Conservation (phyloP, 2,329 filamentous ascomycete species). For the Fusarium domesticum region DNA sequence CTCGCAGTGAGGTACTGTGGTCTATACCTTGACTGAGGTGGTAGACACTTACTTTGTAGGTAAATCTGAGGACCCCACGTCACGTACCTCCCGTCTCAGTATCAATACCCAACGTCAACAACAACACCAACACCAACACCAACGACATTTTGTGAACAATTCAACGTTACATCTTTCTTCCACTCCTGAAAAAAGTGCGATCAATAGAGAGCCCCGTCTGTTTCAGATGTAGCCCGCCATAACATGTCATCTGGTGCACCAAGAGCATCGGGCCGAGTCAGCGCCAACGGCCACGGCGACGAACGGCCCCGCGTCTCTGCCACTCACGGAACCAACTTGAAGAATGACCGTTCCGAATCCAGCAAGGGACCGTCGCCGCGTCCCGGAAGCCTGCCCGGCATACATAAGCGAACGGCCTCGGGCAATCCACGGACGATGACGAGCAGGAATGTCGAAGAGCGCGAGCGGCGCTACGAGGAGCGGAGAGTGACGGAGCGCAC, state of each 20-base stretch:
- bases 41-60: neutral
- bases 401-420: slow-evolving; percentile 56
- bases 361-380: slow-evolving; percentile 37
- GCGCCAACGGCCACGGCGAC: slow-evolving; percentile 36
- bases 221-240: slow-evolving; percentile 37
- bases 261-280: slow-evolving; percentile 45
- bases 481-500: slow-evolving; percentile 53
- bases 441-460: slow-evolving; percentile 43
- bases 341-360: slow-evolving; percentile 36
- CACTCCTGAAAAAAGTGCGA: neutral
- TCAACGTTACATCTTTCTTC: neutral
- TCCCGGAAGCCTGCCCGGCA: slow-evolving; percentile 36
- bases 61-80: neutral
- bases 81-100: neutral
- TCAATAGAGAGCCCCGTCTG: slow-evolving; percentile 2
- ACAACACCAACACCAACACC: neutral
- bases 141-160: neutral
- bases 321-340: slow-evolving; percentile 33
- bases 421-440: slow-evolving; percentile 52
- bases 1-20: too few species aligned
- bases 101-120: neutral
- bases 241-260: slow-evolving; percentile 42
- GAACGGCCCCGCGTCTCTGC: slow-evolving; percentile 38
- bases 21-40: too few species aligned
- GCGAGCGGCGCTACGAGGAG: slow-evolving; percentile 44